Evolutionary conservation across 441 rosid species (phyloP), one percentile per base, ranked within the genome.

Genomic region (Rhodomyrtus psidioides): DNA sequence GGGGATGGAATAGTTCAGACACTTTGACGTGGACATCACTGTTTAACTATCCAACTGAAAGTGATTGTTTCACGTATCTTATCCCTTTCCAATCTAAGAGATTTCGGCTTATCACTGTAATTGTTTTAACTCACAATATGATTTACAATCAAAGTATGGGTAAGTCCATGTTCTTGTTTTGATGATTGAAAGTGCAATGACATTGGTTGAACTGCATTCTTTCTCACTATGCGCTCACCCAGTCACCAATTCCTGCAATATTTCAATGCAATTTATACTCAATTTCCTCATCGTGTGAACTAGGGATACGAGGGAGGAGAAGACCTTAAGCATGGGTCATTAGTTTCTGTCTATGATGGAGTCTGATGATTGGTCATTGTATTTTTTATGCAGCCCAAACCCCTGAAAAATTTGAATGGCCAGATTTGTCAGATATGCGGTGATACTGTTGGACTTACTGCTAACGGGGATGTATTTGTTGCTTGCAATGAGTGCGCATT

Each of bases 401-500:
- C 99, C 53, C 88, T 91, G 87, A 94, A 91, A 91, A 89, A 90
- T 91, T 84, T 91, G 91, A 95, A 91, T 86, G 94, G 95, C 51
- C 97, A 93, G 87, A 93, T 91, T 24, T 97, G 98, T 84, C 98
- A 96, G 93, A 96, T 96, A 89, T 97, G 99, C 89, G 98, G 97
- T 54, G 99, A 96, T 85, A 90, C 88, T 82, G 98, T 92, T 88
- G 98, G 97, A 59, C 87, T 89, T 56, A 87, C 93, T 44, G 93
- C 93, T 65, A 89, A 79, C 23, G 94, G 95, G 28, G 98, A 95
- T 91, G 84, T 91, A 46, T 97, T 95, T 88, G 99, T 97, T 44
- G 98, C 98, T 89, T 97, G 99, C 88, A 95, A 94, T 86, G 99
- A 97, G 92, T 97, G 99, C 92, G 99, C 93, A 60, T 97, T 95